Percentiles rank a stretch among this genome's conserved stretches.
phyloP scores from a whole-genome alignment of 2,329 filamentous ascomycete genomes.

The Fusarium bactridioides region DNA sequence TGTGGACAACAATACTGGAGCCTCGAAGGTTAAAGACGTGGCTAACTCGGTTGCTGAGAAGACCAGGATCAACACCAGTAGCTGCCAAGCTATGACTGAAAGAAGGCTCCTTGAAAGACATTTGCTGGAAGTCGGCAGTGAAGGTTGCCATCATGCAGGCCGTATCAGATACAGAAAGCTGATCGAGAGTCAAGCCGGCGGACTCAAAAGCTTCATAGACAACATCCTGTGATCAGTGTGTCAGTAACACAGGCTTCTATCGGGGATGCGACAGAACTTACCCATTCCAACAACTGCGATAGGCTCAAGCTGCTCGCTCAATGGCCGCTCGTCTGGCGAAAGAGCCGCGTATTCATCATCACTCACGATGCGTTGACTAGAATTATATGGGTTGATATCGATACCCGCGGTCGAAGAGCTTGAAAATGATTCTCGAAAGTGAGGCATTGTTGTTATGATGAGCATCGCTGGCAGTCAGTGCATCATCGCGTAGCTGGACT shows the following conservation, averaged over 20 bases:
- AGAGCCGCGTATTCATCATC: neutral
- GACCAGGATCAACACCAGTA: neutral
- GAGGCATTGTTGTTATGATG: too few relatives aligned
- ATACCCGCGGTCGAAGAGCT: neutral
- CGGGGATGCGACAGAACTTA: neutral
- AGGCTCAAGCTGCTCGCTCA: neutral
- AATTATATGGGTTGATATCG: neutral
- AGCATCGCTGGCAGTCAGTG: neutral
- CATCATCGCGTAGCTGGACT: accelerated
- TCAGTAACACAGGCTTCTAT: neutral
- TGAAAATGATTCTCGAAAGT: too few relatives aligned
- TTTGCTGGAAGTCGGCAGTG: neutral
- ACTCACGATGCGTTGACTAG: neutral
- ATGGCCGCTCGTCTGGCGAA: neutral
- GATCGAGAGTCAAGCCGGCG: neutral
- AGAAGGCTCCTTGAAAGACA: neutral
- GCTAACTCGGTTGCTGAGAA: neutral
- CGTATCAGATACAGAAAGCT: neutral
- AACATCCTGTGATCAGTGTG: neutral
- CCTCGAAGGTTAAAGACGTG: neutral
- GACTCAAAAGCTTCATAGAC: neutral
- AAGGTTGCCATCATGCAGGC: neutral
- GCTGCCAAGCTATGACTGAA: neutral
- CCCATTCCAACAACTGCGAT: neutral
- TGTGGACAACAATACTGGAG: neutral